phyloP scores from a whole-genome alignment of 2,329 filamentous ascomycete genomes.

The Xylariaceae sp. region DNA sequence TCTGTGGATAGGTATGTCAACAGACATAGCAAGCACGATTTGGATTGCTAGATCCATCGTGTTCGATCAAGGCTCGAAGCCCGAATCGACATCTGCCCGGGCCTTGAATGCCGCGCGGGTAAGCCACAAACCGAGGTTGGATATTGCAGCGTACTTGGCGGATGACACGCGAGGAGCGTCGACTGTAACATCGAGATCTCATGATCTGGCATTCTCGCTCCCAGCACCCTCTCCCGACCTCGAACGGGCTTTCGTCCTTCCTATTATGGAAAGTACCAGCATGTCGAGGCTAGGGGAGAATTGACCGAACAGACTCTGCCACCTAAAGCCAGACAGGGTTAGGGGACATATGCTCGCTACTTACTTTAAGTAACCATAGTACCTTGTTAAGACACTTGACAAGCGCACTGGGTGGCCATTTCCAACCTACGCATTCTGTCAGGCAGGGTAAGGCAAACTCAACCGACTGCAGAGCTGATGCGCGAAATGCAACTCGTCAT shows the following conservation, averaged over 20 bases:
- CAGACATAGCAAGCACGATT: not conserved
- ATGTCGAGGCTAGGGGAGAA: constrained; percentile 3
- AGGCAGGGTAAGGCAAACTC: no score
- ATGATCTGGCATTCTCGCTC: constrained; percentile 23
- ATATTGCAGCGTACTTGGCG: constrained; percentile 9
- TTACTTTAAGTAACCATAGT: no score
- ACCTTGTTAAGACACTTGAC: no score
- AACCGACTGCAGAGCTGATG: not conserved
- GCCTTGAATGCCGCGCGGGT: not conserved
- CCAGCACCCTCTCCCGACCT: constrained; percentile 15
- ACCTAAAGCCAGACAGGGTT: no score
- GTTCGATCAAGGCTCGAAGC: not conserved
- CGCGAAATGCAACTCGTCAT: not conserved
- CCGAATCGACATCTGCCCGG: not conserved
- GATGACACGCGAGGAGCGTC: constrained; percentile 12
- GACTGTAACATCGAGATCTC: constrained; percentile 21
- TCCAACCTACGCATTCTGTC: no score
- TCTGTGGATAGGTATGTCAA: constrained; percentile 3
- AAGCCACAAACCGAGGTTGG: constrained; percentile 6
- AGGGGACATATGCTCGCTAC: no score
- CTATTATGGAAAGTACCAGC: constrained; percentile 21
- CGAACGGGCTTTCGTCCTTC: constrained; percentile 18
- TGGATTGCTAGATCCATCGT: not conserved
- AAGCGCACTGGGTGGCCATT: no score
- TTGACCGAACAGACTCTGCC: constrained; percentile 1